These are phyloP conservation scores for Xylariaceae sp. DNA, from an alignment of 2,329 filamentous ascomycete species.

Conservation along the genomic window DNA sequence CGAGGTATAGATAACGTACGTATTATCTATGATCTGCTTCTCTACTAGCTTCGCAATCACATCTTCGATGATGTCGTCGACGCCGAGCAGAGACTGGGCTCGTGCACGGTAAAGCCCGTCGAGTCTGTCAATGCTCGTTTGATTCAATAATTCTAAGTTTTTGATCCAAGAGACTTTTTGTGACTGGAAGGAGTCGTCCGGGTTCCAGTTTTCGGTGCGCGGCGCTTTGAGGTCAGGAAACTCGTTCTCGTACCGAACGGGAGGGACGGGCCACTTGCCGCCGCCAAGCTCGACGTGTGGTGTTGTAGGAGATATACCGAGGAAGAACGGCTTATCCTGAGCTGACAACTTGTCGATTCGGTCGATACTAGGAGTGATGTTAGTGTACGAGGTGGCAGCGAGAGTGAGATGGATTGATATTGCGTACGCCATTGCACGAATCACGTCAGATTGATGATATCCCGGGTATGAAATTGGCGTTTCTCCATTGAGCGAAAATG, in stretches of 20 bases:
- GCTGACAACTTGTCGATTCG: conserved; percentile 13
- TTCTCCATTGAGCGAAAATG: conserved; percentile 11
- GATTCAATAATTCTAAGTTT: conserved; percentile 3
- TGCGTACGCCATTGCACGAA: conserved; percentile 13
- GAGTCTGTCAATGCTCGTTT: conserved; percentile 1
- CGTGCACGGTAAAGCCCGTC: conserved; percentile 15
- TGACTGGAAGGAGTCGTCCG: conserved; percentile 8
- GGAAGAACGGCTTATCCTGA: conserved; percentile 12
- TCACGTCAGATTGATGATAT: conserved; percentile 16
- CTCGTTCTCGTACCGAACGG: conserved; percentile 10
- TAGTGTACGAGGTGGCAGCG: not conserved
- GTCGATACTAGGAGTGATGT: conserved; percentile 10
- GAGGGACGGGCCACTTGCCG: conserved; percentile 13
- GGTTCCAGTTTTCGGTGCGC: conserved; percentile 12
- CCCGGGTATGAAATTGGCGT: conserved; percentile 16
- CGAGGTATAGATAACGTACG: conserved; percentile 14
- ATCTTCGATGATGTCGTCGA: conserved; percentile 36
- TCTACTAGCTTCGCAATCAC: conserved; percentile 29
- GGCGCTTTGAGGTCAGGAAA: conserved; percentile 10
- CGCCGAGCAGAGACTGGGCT: conserved; percentile 25
- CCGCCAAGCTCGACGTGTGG: conserved; percentile 12
- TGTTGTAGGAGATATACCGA: conserved; percentile 11
- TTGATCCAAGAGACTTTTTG: conserved; percentile 14
- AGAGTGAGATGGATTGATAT: not conserved
- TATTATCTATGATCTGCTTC: conserved; percentile 16